These are phyloP conservation scores for Phoma sp. DNA, from an alignment of 2,329 filamentous ascomycete genomes.

Conservation along the genomic window DNA sequence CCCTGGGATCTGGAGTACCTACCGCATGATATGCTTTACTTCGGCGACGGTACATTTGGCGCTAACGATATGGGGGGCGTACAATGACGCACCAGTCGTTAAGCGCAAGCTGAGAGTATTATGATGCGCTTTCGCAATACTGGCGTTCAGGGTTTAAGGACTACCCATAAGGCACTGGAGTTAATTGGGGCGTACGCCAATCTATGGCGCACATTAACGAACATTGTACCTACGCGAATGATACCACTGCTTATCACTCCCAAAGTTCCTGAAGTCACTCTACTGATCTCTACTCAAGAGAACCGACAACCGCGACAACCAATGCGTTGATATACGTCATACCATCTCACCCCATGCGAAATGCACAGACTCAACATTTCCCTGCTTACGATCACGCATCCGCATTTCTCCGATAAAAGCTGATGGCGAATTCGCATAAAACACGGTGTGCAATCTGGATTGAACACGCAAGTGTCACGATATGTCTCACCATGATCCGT, in stretches of 20 bases:
- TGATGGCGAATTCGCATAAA: slow-evolving; percentile 8
- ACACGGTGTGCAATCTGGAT: slow-evolving; percentile 4
- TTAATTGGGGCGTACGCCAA: background rate
- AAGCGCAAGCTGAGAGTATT: background rate
- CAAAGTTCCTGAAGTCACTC: background rate
- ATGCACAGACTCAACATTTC: background rate
- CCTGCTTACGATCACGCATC: background rate
- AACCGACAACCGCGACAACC: background rate
- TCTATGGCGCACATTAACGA: background rate
- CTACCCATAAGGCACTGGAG: background rate
- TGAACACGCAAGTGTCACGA: slow-evolving; percentile 6
- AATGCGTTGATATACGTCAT: background rate
- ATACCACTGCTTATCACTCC: slow-evolving; percentile 7
- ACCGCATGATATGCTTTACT: slow-evolving; percentile 67
- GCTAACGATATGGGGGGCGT: slow-evolving; percentile 4
- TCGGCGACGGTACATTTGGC: slow-evolving; percentile 28
- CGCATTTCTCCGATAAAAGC: slow-evolving; percentile 1
- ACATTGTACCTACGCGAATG: slow-evolving; percentile 4
- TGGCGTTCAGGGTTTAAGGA: slow-evolving; percentile 8
- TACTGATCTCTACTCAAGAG: background rate
- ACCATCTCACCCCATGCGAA: background rate
- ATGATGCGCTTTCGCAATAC: background rate
- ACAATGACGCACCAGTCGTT: background rate
- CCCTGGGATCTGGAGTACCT: slow-evolving; percentile 75
- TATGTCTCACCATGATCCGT: slow-evolving; percentile 6